Evolutionary conservation across 2,329 filamentous ascomycete species (phyloP).

Genomic region (Aschersonia sp.): DNA sequence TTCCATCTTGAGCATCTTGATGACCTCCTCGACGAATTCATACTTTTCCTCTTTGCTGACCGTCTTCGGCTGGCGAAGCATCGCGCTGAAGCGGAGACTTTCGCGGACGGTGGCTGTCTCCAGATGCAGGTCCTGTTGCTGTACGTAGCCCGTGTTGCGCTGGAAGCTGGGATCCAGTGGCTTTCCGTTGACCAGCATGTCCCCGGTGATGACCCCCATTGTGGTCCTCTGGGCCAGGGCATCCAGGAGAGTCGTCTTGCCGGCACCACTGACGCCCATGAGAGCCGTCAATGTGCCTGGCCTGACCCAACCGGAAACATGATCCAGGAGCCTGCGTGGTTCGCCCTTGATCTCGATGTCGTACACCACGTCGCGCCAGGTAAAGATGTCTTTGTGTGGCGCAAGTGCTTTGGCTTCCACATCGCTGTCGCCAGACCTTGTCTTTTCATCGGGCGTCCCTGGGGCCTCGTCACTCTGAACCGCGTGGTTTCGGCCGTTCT

Average conservation of each 20-base stretch:
- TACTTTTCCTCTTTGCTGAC: constrained; percentile 43
- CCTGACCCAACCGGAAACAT: constrained; percentile 80
- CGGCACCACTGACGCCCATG: constrained; percentile 41
- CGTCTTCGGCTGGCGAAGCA: constrained; percentile 38
- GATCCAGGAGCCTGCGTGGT: constrained; percentile 55
- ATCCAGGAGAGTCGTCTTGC: constrained; percentile 28
- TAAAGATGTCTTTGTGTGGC: constrained; percentile 48
- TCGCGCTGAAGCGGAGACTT: constrained; percentile 38
- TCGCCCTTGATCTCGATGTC: constrained; percentile 60
- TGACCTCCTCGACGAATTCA: constrained; percentile 48
- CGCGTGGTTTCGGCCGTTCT: constrained; percentile 13
- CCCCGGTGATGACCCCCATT: constrained; percentile 48
- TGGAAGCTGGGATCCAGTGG: constrained; percentile 43
- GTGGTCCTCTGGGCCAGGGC: constrained; percentile 33
- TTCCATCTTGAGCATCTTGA: constrained; percentile 51
- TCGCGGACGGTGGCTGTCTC: constrained; percentile 40
- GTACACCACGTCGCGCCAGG: constrained; percentile 65
- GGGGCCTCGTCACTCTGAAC: constrained; percentile 16
- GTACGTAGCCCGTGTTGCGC: constrained; percentile 51
- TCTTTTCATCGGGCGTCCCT: constrained; percentile 10
- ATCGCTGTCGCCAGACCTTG: constrained; percentile 1
- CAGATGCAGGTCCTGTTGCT: constrained; percentile 49
- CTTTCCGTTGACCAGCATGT: constrained; percentile 50
- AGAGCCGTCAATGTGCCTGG: constrained; percentile 76
- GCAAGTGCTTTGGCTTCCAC: constrained; percentile 17